Evolutionary conservation across 805 yeast species (phyloP).

Genomic region (Ogataea ganodermae): DNA sequence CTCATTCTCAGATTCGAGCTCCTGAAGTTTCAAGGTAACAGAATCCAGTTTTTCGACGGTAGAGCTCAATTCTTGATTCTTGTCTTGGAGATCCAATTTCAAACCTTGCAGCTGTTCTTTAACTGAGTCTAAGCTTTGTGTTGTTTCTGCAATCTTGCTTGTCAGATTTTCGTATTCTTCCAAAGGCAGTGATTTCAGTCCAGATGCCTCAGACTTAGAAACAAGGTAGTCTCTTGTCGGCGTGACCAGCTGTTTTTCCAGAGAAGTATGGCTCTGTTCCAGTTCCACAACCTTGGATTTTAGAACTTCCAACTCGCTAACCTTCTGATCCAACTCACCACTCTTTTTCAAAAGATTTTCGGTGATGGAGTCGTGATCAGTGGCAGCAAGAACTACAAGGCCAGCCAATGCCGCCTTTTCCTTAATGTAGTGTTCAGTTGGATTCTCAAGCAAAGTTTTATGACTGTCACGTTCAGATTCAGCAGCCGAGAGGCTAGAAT

Average conservation of each 20-base stretch:
- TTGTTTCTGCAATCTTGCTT: not conserved
- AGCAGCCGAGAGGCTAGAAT: not conserved
- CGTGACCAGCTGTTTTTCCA: not conserved
- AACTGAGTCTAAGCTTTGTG: not conserved
- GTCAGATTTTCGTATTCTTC: constrained; percentile 7
- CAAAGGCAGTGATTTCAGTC: constrained; percentile 8
- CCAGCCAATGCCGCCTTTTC: constrained; percentile 16
- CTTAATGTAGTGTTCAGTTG: constrained; percentile 25
- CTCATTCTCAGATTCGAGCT: too few relatives aligned
- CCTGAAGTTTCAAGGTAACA: too few relatives aligned
- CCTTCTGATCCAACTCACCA: constrained; percentile 1
- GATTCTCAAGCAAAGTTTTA: constrained; percentile 17
- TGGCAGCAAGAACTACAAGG: constrained; percentile 16
- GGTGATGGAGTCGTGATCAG: constrained; percentile 1
- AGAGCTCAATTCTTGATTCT: too few relatives aligned
- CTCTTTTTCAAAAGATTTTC: not conserved
- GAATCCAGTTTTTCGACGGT: too few relatives aligned
- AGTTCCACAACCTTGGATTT: not conserved
- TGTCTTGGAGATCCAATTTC: too few relatives aligned
- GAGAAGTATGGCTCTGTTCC: not conserved
- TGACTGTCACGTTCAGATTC: constrained; percentile 3
- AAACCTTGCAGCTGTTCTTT: constrained; percentile 7
- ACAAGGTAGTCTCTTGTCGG: not conserved
- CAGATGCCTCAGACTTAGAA: constrained; percentile 5
- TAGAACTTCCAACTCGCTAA: not conserved